Percentiles rank a stretch among this genome's conserved stretches.
Conservation (phyloP, 768 basidiomycete species). For the Suillus plorans region DNA sequence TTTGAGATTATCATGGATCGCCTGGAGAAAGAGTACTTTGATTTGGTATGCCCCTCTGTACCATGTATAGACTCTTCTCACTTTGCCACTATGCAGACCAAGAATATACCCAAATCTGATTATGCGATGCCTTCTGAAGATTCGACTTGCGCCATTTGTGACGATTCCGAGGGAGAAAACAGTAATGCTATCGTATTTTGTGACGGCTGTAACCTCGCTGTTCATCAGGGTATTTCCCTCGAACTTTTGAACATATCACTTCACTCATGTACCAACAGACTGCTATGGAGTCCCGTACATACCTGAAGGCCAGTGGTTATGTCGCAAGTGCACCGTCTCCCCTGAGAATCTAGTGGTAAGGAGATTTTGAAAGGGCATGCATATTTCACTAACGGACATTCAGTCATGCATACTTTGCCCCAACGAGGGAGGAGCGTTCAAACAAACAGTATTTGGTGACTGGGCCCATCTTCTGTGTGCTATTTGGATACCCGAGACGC, state of each 20-base stretch:
- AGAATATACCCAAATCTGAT: constrained; percentile 88
- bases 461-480: constrained; percentile 98
- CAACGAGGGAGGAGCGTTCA: constrained; percentile 96
- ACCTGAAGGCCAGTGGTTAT: constrained; percentile 99
- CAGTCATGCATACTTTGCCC: constrained; percentile 96
- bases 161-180: constrained; percentile 98
- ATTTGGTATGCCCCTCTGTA: constrained; percentile 60
- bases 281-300: constrained; percentile 99
- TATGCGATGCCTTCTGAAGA: constrained; percentile 91
- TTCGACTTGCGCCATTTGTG: constrained; percentile 94
- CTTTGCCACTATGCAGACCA: constrained; percentile 56
- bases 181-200: constrained; percentile 99
- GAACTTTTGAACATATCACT: background rate
- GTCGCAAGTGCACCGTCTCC: constrained; percentile 96
- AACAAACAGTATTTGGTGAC: constrained; percentile 87
- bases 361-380: constrained; percentile 8
- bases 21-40: constrained; percentile 99
- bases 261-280: constrained; percentile 47
- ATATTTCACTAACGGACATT: background rate
- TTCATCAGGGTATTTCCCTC: constrained; percentile 86
- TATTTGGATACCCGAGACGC: constrained; percentile 95
- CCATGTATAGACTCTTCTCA: constrained; percentile 5
- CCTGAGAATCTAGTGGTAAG: constrained; percentile 94
- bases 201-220: constrained; percentile 97
- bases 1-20: constrained; percentile 98